phyloP scores from a whole-genome alignment of 257 asterid genomes.

The Solanum clarkiae region DNA sequence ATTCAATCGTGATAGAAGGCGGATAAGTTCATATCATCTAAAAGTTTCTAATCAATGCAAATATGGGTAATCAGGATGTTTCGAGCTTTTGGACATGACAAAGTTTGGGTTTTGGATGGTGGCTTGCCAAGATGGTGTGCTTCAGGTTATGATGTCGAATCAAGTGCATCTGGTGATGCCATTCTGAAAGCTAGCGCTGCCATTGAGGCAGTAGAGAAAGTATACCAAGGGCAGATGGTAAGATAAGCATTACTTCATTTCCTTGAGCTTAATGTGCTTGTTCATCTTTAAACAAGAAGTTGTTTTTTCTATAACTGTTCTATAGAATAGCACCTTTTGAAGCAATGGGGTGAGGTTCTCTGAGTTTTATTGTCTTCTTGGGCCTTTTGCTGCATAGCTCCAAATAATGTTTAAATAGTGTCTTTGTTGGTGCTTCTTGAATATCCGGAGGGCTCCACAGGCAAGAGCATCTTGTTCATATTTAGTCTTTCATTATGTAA shows the following conservation, averaged over 20 bases:
- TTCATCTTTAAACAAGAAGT: not conserved
- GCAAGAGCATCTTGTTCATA: not conserved
- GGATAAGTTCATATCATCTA: not conserved
- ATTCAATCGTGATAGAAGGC: not conserved
- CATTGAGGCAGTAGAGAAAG: constrained; percentile 88
- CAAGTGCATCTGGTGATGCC: constrained; percentile 90
- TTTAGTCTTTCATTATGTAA: not conserved
- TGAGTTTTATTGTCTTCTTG: not conserved
- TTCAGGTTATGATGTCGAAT: constrained; percentile 70
- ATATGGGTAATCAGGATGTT: constrained; percentile 66
- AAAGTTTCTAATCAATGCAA: not conserved
- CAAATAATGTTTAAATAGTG: not conserved
- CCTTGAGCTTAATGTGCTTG: not conserved
- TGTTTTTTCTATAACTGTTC: not conserved
- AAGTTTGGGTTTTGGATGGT: constrained; percentile 93
- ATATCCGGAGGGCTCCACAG: not conserved
- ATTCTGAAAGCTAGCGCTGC: constrained; percentile 97
- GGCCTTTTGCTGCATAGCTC: not conserved
- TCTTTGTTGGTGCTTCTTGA: not conserved
- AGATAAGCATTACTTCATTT: not conserved
- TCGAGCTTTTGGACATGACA: constrained; percentile 86
- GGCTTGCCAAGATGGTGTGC: constrained; percentile 93
- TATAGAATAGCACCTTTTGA: not conserved
- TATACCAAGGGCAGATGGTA: constrained; percentile 55
- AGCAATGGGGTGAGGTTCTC: not conserved